Evolutionary conservation across 805 yeast genomes (phyloP).

Genomic region (Barnettozyma botsteinii): DNA sequence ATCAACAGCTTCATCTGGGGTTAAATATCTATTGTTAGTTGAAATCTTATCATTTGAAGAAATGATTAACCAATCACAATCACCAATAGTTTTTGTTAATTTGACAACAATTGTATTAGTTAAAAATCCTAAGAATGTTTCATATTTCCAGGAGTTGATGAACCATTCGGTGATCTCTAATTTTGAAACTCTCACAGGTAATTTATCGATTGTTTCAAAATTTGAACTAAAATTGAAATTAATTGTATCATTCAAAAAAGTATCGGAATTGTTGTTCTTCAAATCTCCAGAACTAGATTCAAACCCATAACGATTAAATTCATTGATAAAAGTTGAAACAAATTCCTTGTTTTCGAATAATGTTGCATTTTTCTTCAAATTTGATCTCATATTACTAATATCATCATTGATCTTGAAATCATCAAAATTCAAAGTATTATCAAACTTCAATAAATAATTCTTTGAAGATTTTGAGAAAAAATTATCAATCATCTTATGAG

Average conservation of each 20-base stretch:
- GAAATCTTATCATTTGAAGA: slow-evolving; percentile 29
- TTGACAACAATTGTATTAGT: slow-evolving; percentile 32
- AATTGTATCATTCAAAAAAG: slow-evolving; percentile 25
- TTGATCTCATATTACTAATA: slow-evolving; percentile 20
- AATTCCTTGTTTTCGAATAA: slow-evolving; percentile 23
- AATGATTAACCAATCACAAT: slow-evolving; percentile 34
- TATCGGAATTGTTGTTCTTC: slow-evolving; percentile 17
- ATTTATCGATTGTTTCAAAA: slow-evolving; percentile 18
- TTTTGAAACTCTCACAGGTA: slow-evolving; percentile 32
- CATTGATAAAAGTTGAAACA: slow-evolving; percentile 24
- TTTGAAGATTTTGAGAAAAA: slow-evolving; percentile 33
- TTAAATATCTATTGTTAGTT: slow-evolving; percentile 23
- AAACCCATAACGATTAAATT: slow-evolving; percentile 24
- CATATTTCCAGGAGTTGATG: slow-evolving; percentile 36
- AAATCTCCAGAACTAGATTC: slow-evolving; percentile 14
- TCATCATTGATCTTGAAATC: slow-evolving; percentile 24
- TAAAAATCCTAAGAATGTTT: slow-evolving; percentile 31
- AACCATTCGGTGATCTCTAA: slow-evolving; percentile 34
- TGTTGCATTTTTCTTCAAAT: slow-evolving; percentile 18
- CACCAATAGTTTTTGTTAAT: slow-evolving; percentile 32
- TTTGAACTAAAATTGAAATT: slow-evolving; percentile 26
- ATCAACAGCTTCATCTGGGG: slow-evolving; percentile 21
- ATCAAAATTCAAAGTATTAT: slow-evolving; percentile 26
- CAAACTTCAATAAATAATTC: slow-evolving; percentile 30
- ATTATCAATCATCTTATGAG: slow-evolving; percentile 29